These are phyloP conservation scores for Trypanosoma caninum DNA, from an alignment of 208 protist genomes.

Conservation along the genomic window DNA sequence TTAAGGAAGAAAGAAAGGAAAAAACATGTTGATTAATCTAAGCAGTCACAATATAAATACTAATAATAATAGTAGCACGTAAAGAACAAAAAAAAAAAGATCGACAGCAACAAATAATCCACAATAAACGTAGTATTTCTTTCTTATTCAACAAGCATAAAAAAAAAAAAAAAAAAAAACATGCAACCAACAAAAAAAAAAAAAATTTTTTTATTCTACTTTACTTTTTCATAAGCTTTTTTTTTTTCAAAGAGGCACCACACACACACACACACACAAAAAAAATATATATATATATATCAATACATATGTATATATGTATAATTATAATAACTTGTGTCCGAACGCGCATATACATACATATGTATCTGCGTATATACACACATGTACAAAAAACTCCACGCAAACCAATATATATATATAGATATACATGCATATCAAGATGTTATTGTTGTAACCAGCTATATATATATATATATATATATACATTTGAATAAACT, in stretches of 20 bases:
- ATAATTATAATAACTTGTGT: neutral
- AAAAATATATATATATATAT: constrained; percentile 1
- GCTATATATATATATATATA: constrained; percentile 9
- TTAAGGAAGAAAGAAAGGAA: too few species aligned
- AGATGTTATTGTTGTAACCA: constrained; percentile 19
- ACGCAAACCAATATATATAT: neutral
- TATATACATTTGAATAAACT: too few species aligned
- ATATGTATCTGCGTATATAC: constrained; percentile 6
- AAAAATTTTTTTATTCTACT: too few species aligned
- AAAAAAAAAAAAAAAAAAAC: too few species aligned
- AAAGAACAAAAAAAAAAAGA: too few species aligned
- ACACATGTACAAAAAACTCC: neutral
- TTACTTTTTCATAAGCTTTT: neutral
- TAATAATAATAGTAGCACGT: too few species aligned
- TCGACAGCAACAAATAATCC: too few species aligned
- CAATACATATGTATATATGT: constrained; percentile 7
- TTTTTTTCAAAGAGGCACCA: neutral
- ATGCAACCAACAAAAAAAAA: too few species aligned
- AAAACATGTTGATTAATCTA: too few species aligned
- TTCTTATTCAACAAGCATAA: too few species aligned
- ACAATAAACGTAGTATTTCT: too few species aligned
- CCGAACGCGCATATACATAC: neutral
- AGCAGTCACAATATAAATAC: too few species aligned
- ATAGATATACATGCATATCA: constrained; percentile 2
- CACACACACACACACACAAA: neutral